phyloP scores from a whole-genome alignment of 73 alveolate genomes.

The Paramecium primaurelia region DNA sequence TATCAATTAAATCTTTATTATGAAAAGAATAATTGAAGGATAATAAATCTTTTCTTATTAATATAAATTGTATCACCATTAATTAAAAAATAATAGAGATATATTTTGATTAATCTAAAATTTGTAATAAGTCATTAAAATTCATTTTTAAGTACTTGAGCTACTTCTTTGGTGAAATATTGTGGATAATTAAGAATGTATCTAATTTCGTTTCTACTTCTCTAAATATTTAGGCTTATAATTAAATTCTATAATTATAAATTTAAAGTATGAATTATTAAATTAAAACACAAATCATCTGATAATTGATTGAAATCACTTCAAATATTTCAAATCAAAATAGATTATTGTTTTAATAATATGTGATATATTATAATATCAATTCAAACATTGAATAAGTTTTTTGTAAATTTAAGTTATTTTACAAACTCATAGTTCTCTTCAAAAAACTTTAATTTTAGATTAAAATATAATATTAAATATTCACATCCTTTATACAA shows the following conservation, averaged over 20 bases:
- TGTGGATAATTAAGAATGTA: background rate
- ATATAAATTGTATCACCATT: background rate
- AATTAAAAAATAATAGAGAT: background rate
- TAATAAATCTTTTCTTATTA: background rate
- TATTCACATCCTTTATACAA: too few relatives aligned
- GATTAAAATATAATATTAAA: too few relatives aligned
- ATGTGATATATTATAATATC: too few relatives aligned
- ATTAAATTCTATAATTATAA: background rate
- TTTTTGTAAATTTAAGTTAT: background rate
- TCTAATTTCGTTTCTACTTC: background rate
- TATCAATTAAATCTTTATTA: background rate
- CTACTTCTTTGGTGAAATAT: background rate
- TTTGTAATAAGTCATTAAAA: background rate
- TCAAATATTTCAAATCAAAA: too few relatives aligned
- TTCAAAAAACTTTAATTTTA: too few relatives aligned
- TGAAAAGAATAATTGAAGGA: background rate
- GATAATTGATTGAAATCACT: too few relatives aligned
- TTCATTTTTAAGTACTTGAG: background rate
- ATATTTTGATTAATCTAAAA: background rate
- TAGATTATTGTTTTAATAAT: too few relatives aligned
- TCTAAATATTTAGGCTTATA: background rate
- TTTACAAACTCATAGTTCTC: background rate
- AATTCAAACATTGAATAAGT: background rate
- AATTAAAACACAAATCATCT: background rate
- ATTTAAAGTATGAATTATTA: background rate